Base-by-base conservation (phyloP, 768 basidiomycete genomes). In the Calocybe gangraenosa region DNA sequence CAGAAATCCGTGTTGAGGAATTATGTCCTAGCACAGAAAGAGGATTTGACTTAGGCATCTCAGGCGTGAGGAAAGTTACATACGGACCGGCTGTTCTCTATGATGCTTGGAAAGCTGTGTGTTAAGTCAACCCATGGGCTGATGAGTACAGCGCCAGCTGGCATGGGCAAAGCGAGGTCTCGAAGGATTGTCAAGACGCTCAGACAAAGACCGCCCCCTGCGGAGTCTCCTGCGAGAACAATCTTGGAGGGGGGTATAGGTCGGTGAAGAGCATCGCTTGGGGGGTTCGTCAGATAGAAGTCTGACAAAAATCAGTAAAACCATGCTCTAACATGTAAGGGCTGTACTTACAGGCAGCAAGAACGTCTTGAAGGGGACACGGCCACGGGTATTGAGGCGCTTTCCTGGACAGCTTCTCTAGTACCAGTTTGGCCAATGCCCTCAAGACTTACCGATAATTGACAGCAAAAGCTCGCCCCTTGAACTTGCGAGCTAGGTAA, bases 371-470 rank as follows among this genome's bases (percentile, higher is more conserved):
- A 0, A 91, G 56, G 1, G 83, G 77, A 59, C 81, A 82, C 2
- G 87, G 88, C 74, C 86, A 90, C 11, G 88, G 88, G 55, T 87
- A 90, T 61, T 92, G 89, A 1, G 89, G 88, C 0, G 87, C 84
- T 58, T 87, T 82, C 35, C 87, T 81, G 25, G 17, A 2, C 56
- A 63, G 64, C 0, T 5, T 9, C 18, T 15, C 9, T n/a, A 22
- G 21, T 50, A 35, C 35, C 43, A 20, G 35, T 18, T 37, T 4
- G 3, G 25, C 11, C 15, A 23, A 42, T 18, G 10, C 21, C 34
- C 13, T 17, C 6, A 15, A 10, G 15, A 21, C 47, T 37, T 21
- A 56, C 71, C 75, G 60, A 54, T 78, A 81, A 49, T 80, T 81
- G 18, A 78, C 76, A 2, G 76, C 71, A 53, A 87, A 86, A 3